These are phyloP conservation scores for Leucocoprinus birnbaumii DNA, from an alignment of 768 basidiomycete genomes.

Conservation along the genomic window DNA sequence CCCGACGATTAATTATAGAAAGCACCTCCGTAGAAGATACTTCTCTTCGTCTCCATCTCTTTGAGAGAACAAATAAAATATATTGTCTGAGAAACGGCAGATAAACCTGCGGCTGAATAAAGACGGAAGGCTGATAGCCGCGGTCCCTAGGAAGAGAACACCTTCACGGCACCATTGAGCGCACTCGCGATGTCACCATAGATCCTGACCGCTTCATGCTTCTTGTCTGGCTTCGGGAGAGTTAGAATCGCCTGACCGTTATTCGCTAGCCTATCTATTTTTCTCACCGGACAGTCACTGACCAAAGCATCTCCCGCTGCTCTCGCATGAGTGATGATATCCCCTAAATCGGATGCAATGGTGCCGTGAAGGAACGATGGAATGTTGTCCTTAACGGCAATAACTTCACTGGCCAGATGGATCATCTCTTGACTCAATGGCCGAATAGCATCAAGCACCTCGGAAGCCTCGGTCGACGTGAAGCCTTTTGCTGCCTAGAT, in stretches of 20 bases:
- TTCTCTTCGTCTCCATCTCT: too few relatives aligned
- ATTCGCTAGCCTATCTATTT: not conserved
- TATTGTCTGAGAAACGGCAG: too few relatives aligned
- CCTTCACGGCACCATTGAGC: not conserved
- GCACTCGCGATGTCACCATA: not conserved
- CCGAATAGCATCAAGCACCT: not conserved
- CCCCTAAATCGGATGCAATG: not conserved
- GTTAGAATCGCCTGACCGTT: not conserved
- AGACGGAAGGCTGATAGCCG: not conserved
- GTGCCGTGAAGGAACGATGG: not conserved
- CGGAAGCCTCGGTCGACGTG: not conserved
- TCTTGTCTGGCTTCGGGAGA: conserved; percentile 1
- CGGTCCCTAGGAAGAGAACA: not conserved
- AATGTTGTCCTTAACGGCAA: not conserved
- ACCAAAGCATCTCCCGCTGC: not conserved
- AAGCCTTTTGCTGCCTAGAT: not conserved
- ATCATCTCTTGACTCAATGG: not conserved
- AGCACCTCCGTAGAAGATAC: too few relatives aligned
- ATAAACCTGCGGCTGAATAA: too few relatives aligned
- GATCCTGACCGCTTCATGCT: not conserved
- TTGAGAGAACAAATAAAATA: too few relatives aligned
- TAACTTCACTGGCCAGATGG: not conserved
- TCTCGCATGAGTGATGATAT: not conserved
- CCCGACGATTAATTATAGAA: too few relatives aligned
- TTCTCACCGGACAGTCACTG: not conserved